Base-by-base conservation (phyloP, 208 protist species). In the Wallacemonas sp. region DNA sequence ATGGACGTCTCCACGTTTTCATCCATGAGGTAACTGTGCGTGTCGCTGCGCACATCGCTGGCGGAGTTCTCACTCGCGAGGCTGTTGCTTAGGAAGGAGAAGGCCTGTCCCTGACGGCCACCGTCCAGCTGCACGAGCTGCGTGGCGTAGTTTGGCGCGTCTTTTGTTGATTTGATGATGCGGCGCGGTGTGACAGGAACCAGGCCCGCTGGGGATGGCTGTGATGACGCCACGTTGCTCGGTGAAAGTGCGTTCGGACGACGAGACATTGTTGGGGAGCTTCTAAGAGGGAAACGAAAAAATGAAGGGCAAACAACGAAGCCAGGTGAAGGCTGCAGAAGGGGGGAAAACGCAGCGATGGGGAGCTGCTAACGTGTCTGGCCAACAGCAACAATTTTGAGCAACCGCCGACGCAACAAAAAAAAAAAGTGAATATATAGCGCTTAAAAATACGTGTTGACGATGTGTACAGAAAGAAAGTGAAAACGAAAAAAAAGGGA, bases 41-140 rank as follows among this genome's bases (percentile, higher is more conserved):
- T 46, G 31, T 86, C 82, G 57, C 87, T 91, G 28, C 70, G 70
- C 64, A 89, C 62, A 62, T 90, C 84, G 45, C 80, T 76, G 39
- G 81, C 76, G 28, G 77, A 81, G 7, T 78, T 67, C 52, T 92
- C 86, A 45, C 80, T 89, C 2, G 75, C 61, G n/a, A 75, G 38
- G 48, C 75, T 87, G 26, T 65, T 63, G 38, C 70, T 76, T 32
- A 65, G 69, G 23, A 77, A 85, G n/a, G 74, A 69, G 33, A 83
- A 44, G 23, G 72, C 76, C 20, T 66, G 28, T 12, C 41, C 41
- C 0, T 70, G 72, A 28, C 54, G 50, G 0, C 70, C 72, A 2
- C 61, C 61, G 59, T 94, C 84, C 0, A 94, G 73, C 18, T 83
- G 77, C 33, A 94, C 81, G 32, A 94, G 70, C 57, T 89, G 80